These are phyloP conservation scores for Plasmodium coatneyi DNA, from an alignment of 169 alveolate genomes.

Conservation along the genomic window DNA sequence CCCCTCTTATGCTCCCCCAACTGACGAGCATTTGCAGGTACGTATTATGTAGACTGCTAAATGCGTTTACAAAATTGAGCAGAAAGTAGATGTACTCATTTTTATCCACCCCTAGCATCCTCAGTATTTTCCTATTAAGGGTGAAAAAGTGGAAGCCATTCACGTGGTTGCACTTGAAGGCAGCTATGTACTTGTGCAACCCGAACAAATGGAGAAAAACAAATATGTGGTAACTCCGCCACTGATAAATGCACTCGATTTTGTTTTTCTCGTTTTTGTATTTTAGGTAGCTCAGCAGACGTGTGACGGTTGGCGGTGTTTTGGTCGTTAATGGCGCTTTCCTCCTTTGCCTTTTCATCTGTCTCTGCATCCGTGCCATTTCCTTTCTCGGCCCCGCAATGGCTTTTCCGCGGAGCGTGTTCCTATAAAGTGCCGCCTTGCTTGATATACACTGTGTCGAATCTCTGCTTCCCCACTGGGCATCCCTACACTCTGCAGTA, in stretches of 20 bases:
- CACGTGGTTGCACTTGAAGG: constrained; percentile 12
- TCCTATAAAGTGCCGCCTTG: not conserved
- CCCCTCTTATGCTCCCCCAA: not conserved
- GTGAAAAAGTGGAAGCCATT: constrained; percentile 66
- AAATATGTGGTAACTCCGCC: constrained; percentile 32
- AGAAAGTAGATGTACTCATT: constrained; percentile 40
- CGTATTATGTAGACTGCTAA: constrained; percentile 36
- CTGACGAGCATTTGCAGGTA: constrained; percentile 28
- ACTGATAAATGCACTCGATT: constrained; percentile 48
- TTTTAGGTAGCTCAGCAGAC: constrained; percentile 23
- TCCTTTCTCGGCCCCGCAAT: not conserved
- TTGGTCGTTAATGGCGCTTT: too few relatives aligned
- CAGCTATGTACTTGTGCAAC: constrained; percentile 20
- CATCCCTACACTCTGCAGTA: not conserved
- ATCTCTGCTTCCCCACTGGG: not conserved
- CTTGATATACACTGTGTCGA: not conserved
- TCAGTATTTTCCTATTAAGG: constrained; percentile 1
- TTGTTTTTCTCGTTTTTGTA: constrained; percentile 33
- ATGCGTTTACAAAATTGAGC: constrained; percentile 34
- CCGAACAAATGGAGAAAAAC: constrained; percentile 19
- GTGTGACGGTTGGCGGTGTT: not conserved
- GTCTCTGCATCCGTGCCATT: not conserved
- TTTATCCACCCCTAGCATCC: constrained; percentile 22
- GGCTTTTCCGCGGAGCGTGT: not conserved
- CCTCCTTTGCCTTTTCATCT: too few relatives aligned